Percentiles rank a stretch among this genome's conserved stretches.
phyloP scores from a whole-genome alignment of 1,284 basidiomycete genomes.

The Ganoderma lucidum region DNA sequence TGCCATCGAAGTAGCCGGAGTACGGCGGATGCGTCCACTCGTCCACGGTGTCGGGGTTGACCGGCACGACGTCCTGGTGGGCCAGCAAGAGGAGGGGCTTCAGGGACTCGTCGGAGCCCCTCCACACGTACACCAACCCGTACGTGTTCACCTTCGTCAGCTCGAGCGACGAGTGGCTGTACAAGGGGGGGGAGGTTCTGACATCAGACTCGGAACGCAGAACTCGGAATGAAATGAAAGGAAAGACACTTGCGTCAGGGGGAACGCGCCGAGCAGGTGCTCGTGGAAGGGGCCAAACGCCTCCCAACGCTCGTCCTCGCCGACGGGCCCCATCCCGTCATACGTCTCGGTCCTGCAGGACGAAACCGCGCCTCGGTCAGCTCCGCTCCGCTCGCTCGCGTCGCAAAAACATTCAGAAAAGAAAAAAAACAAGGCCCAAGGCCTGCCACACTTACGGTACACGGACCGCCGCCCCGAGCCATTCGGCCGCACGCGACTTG shows the following conservation, averaged over 20 bases:
- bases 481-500: conserved; percentile 55
- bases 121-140: conserved; percentile 71
- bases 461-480: conserved; percentile 59
- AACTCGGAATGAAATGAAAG: neutral
- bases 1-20: conserved; percentile 47
- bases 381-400: no score
- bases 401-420: no score
- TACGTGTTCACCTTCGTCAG: conserved; percentile 69
- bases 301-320: conserved; percentile 55
- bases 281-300: conserved; percentile 50
- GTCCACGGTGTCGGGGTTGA: conserved; percentile 58
- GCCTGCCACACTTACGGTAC: conserved; percentile 44
- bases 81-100: conserved; percentile 73
- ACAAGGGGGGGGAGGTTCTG: neutral
- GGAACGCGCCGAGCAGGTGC: conserved; percentile 51
- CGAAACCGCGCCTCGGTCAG: neutral
- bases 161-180: conserved; percentile 58
- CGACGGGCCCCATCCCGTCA: conserved; percentile 52
- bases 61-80: conserved; percentile 73
- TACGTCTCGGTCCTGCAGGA: conserved; percentile 46
- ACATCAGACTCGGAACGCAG: neutral
- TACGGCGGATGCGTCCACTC: conserved; percentile 55
- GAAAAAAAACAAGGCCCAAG: no score
- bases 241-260: conserved; percentile 44
- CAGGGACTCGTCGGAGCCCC: conserved; percentile 59